Conservation (phyloP, 2,329 filamentous ascomycete genomes). For the Penicillium sp. region DNA sequence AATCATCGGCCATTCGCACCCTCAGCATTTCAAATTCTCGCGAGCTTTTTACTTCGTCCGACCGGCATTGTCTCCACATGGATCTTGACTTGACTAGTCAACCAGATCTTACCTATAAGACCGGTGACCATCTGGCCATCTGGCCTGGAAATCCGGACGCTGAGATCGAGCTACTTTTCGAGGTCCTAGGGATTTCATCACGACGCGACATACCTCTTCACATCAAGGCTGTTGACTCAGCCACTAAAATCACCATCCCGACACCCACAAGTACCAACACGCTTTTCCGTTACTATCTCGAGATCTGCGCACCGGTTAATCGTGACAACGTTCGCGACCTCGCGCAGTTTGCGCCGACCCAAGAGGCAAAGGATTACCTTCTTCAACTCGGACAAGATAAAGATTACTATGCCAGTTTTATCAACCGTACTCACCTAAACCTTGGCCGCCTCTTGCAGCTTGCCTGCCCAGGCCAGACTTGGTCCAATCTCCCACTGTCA, state of each 20-base stretch:
- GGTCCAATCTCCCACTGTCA: constrained; percentile 82
- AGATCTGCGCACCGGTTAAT: constrained; percentile 89
- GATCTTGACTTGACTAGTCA: constrained; percentile 81
- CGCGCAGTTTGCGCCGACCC: constrained; percentile 79
- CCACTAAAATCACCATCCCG: constrained; percentile 83
- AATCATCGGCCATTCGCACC: constrained; percentile 74
- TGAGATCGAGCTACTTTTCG: constrained; percentile 81
- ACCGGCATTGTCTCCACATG: constrained; percentile 86
- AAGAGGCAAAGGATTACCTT: constrained; percentile 79
- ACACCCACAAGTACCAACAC: constrained; percentile 89
- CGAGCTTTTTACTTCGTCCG: constrained; percentile 79
- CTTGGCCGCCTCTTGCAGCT: constrained; percentile 49
- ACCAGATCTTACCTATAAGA: constrained; percentile 84
- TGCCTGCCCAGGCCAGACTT: constrained; percentile 70
- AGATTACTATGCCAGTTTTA: constrained; percentile 80
- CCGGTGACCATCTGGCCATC: constrained; percentile 87
- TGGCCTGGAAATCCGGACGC: constrained; percentile 89
- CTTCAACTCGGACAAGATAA: constrained; percentile 80
- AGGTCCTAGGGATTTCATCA: constrained; percentile 66
- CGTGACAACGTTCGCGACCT: constrained; percentile 84
- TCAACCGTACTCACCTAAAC: constrained; percentile 77
- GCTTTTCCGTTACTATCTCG: constrained; percentile 85
- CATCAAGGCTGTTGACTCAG: constrained; percentile 60
- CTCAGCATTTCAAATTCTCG: constrained; percentile 81
- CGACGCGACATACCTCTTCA: constrained; percentile 54